phyloP scores from a whole-genome alignment of 805 yeast genomes.

The Pichia nakasei region DNA sequence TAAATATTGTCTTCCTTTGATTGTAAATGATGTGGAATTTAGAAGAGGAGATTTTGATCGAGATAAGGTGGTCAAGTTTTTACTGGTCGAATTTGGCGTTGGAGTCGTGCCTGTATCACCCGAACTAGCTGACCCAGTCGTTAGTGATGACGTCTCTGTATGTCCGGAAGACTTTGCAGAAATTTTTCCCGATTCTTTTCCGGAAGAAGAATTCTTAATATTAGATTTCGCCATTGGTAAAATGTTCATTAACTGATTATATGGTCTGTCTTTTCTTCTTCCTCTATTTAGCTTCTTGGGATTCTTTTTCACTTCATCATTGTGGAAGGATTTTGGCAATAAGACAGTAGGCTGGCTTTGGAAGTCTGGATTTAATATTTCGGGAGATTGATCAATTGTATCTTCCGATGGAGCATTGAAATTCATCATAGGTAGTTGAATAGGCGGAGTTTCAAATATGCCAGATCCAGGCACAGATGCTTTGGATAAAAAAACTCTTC shows the following conservation, averaged over 20 bases:
- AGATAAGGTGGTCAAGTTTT: neutral
- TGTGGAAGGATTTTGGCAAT: neutral
- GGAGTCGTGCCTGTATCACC: no score
- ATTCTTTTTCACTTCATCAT: neutral
- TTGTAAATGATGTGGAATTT: neutral
- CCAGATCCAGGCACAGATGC: slow-evolving; percentile 10
- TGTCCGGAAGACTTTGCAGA: no score
- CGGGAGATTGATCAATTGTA: neutral
- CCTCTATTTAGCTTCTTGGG: neutral
- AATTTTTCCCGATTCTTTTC: no score
- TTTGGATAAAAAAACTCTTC: slow-evolving; percentile 8
- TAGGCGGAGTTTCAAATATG: slow-evolving; percentile 10
- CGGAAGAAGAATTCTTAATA: no score
- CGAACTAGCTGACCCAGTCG: no score
- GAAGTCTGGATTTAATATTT: slow-evolving; percentile 1
- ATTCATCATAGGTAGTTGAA: slow-evolving; percentile 2
- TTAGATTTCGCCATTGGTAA: neutral
- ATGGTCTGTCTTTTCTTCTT: neutral
- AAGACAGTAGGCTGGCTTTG: slow-evolving; percentile 8
- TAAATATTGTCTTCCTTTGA: slow-evolving; percentile 3
- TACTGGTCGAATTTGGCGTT: neutral
- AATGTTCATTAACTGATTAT: neutral
- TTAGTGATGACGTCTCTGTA: no score
- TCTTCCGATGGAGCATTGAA: neutral
- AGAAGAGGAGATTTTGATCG: neutral